These are phyloP conservation scores for Galerina sulciceps DNA, from an alignment of 768 basidiomycete genomes.

Conservation along the genomic window DNA sequence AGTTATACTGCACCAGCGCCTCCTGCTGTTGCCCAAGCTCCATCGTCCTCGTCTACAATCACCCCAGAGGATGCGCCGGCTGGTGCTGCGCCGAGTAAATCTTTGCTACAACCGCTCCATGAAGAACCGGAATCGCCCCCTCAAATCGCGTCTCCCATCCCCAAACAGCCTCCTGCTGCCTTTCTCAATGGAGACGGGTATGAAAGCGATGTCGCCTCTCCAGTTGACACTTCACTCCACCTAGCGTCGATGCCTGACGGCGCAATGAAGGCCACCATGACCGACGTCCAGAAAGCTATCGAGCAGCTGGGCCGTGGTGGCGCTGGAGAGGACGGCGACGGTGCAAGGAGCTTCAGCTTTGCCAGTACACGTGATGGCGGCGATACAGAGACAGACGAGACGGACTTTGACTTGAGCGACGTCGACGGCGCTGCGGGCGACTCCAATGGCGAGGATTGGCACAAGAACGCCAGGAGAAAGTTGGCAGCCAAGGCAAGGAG, in stretches of 20 bases:
- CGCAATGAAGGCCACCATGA: conserved; percentile 86
- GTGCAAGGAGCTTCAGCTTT: conserved; percentile 77
- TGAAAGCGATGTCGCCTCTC: conserved; percentile 17
- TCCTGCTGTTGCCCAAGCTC: conserved; percentile 33
- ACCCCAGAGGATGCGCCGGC: conserved; percentile 6
- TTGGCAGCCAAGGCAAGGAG: conserved; percentile 72
- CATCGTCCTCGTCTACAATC: conserved; percentile 15
- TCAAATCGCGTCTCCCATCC: conserved; percentile 38
- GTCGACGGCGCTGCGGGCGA: conserved; percentile 43
- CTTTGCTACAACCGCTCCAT: conserved; percentile 38
- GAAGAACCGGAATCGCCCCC: conserved; percentile 47
- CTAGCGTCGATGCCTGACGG: conserved; percentile 37
- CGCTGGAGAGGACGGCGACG: conserved; percentile 60
- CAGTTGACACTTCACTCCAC: conserved; percentile 18
- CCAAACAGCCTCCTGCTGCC: conserved; percentile 36
- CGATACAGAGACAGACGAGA: conserved; percentile 61
- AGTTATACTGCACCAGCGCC: conserved; percentile 77
- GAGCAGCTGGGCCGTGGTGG: conserved; percentile 73
- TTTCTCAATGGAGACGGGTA: conserved; percentile 31
- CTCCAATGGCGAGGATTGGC: conserved; percentile 56
- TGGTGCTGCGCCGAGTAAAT: conserved; percentile 1
- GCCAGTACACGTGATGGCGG: conserved; percentile 64
- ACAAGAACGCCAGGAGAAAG: conserved; percentile 65
- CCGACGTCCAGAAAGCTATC: conserved; percentile 89
- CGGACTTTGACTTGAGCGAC: conserved; percentile 53